phyloP scores from a whole-genome alignment of 306 rosid genomes.

The Cucurbita ficifolia region DNA sequence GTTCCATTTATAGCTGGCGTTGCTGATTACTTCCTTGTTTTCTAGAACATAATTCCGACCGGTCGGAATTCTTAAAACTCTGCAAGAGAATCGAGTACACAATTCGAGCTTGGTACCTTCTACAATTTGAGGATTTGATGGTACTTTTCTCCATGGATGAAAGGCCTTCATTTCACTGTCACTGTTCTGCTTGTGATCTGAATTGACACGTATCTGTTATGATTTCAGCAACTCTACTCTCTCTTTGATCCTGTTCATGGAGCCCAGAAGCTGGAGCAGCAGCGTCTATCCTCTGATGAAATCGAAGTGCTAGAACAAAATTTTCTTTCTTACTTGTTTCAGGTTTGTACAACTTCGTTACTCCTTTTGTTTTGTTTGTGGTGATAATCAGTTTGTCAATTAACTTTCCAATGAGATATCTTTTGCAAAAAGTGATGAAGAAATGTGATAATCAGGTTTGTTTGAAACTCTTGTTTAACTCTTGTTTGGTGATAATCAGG shows the following conservation, averaged over 20 bases:
- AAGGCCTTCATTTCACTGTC: conserved; percentile 4
- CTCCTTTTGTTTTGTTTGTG: neutral
- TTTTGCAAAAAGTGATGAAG: neutral
- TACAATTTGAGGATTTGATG: conserved; percentile 96
- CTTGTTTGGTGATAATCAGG: too few species aligned
- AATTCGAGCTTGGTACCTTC: conserved; percentile 92
- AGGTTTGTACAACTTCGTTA: conserved; percentile 28
- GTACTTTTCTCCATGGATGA: conserved; percentile 22
- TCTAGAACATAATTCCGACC: conserved; percentile 65
- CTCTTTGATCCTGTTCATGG: conserved; percentile 81
- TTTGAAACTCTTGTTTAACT: too few species aligned
- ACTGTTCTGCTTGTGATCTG: conserved; percentile 3
- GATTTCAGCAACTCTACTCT: conserved; percentile 78
- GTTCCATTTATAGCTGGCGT: neutral
- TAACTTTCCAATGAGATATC: neutral
- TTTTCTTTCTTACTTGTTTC: conserved; percentile 65
- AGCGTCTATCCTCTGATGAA: conserved; percentile 43
- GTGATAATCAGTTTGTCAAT: neutral
- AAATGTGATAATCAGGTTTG: neutral
- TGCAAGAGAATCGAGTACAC: conserved; percentile 86
- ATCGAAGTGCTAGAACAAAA: conserved; percentile 74
- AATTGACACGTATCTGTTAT: neutral
- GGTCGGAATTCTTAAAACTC: conserved; percentile 81
- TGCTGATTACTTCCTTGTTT: neutral
- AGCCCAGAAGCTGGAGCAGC: conserved; percentile 64